Base-by-base conservation (phyloP, 169 alveolate species). In the Fabrea salina region DNA sequence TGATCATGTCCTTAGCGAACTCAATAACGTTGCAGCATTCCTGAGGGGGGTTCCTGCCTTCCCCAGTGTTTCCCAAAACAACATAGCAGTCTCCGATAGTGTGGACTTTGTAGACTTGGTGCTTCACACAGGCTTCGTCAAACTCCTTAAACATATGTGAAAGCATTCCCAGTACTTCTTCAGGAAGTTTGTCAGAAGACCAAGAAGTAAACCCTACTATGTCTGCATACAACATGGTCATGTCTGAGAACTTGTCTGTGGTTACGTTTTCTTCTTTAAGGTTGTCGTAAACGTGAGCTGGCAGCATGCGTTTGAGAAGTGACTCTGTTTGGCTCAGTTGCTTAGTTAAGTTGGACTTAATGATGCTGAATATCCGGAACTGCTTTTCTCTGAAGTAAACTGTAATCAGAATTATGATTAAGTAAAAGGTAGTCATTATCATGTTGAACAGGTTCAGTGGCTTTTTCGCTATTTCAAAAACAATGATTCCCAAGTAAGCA, bases 81-180 rank as follows among this genome's bases (percentile, higher is more conserved):
- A 89, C 91, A 76, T 89, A 89, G 68, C 94, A 89, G 67, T 89
- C 94, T 22, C 94, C 94, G 6, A 89, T 89, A 4, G 95, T 89
- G 56, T 89, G 90, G 3, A 89, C 91, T 76, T 89, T 89, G 68
- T 86, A 89, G 0, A 86, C 92, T 68, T 86, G 79, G 25, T 89
- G 84, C 19, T 83, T 85, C 16, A 82, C 84, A 39, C 91, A 84
- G 1, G 82, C 79, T 70, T 86, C 79, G 61, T 89, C 95, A 68
- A 89, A 89, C 54, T 78, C 75, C 30, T 82, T 79, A 47, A 86
- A 89, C 56, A 89, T 71, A 49, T 89, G 85, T 68, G 79, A 70
- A 16, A 89, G 75, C 91, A 89, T 82, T 27, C 66, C 75, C 13
- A 89, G 91, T 5, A 89, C 90, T 68, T 86, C 86, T 49, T 72